Evolutionary conservation across 805 yeast species (phyloP).

Genomic region (Schwanniomyces sp.): DNA sequence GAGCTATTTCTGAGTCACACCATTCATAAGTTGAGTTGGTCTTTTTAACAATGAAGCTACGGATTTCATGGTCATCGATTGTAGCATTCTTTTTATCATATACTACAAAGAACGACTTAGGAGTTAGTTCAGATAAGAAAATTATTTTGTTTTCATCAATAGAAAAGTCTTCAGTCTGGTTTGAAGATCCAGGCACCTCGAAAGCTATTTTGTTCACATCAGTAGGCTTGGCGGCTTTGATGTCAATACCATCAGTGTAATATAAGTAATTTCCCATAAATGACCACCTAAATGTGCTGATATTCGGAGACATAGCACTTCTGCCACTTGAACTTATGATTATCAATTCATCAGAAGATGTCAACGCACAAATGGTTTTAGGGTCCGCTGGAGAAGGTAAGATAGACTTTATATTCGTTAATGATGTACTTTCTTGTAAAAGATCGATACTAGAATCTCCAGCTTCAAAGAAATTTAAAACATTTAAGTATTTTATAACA

Average conservation of each 20-base stretch:
- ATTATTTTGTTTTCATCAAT: conserved; percentile 12
- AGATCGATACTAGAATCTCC: not conserved
- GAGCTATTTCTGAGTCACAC: conserved; percentile 45
- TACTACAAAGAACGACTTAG: conserved; percentile 11
- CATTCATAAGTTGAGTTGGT: conserved; percentile 9
- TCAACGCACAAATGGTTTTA: conserved; percentile 12
- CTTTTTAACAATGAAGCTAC: conserved; percentile 20
- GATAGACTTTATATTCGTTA: conserved; percentile 13
- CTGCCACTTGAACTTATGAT: conserved; percentile 8
- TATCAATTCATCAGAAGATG: conserved; percentile 10
- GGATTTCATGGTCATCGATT: conserved; percentile 28
- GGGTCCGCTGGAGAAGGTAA: conserved; percentile 18
- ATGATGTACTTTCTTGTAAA: not conserved
- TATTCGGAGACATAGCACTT: not conserved
- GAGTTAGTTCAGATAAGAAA: conserved; percentile 1
- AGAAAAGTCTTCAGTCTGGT: conserved; percentile 5
- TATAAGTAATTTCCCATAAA: conserved; percentile 18
- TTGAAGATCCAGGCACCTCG: conserved; percentile 5
- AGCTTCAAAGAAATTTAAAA: conserved; percentile 1
- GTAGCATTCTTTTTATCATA: conserved; percentile 25
- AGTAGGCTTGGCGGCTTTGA: conserved; percentile 9
- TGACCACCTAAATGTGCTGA: conserved; percentile 12
- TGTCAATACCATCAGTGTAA: conserved; percentile 17
- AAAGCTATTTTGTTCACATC: conserved; percentile 2
- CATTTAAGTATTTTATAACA: conserved; percentile 10